Percentiles rank a stretch among this genome's conserved stretches.
phyloP scores from a whole-genome alignment of 1,139 yeast species.

The Suhomyces atakaporum region DNA sequence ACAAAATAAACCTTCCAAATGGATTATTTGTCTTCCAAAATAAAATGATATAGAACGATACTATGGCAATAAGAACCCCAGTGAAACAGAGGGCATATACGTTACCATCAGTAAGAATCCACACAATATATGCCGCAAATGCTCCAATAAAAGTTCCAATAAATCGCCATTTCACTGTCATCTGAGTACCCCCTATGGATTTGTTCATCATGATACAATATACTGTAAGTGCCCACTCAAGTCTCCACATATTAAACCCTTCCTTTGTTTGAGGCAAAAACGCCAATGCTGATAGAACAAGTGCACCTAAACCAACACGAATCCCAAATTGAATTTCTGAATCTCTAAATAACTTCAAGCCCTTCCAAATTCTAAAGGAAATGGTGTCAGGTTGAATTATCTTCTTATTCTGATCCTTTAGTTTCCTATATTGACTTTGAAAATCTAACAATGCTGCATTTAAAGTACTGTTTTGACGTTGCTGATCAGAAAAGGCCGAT shows the following conservation, averaged over 20 bases:
- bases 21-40: conserved; percentile 66
- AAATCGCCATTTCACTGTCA: conserved; percentile 76
- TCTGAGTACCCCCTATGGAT: conserved; percentile 82
- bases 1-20: conserved; percentile 69
- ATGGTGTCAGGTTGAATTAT: conserved; percentile 3
- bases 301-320: conserved; percentile 78
- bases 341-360: conserved; percentile 43
- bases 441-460: conserved; percentile 42
- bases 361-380: conserved; percentile 33
- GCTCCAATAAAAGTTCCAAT: conserved; percentile 79
- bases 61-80: conserved; percentile 62
- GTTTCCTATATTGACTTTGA: conserved; percentile 30
- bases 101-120: conserved; percentile 62
- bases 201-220: conserved; percentile 84
- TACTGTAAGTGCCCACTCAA: conserved; percentile 84
- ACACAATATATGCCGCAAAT: conserved; percentile 54
- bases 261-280: conserved; percentile 58
- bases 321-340: conserved; percentile 79
- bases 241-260: conserved; percentile 65
- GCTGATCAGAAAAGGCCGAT: conserved; percentile 3
- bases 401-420: not conserved
- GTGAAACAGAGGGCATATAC: conserved; percentile 53
- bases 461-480: conserved; percentile 21
- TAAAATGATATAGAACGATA: conserved; percentile 69
- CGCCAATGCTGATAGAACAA: conserved; percentile 66